These are phyloP conservation scores for Takashimella koratensis DNA, from an alignment of 1,284 basidiomycete genomes.

Conservation along the genomic window DNA sequence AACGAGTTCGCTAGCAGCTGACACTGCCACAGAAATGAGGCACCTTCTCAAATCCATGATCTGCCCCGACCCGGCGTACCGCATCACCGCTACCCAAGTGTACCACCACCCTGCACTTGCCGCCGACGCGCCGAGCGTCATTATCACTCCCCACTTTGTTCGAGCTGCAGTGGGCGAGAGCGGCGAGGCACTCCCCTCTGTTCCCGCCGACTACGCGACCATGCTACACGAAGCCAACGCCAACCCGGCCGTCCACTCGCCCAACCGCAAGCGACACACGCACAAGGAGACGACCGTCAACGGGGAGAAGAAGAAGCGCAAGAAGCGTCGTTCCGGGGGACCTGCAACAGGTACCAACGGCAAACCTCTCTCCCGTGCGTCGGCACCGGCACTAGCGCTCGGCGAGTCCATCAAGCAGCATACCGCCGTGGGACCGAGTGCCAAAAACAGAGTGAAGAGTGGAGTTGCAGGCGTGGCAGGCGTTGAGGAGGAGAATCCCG, in stretches of 20 bases:
- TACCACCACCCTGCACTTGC: conserved; percentile 40
- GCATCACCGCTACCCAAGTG: conserved; percentile 39
- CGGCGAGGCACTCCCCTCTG: conserved; percentile 3
- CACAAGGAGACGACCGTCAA: conserved; percentile 9
- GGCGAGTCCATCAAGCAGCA: conserved; percentile 43
- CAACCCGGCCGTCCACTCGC: not conserved
- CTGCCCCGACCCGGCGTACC: conserved; percentile 34
- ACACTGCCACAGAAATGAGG: conserved; percentile 28
- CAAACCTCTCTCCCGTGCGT: not conserved
- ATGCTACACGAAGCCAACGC: conserved; percentile 5
- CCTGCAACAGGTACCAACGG: not conserved
- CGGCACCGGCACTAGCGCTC: conserved; percentile 11
- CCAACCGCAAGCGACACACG: not conserved
- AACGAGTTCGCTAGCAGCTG: not conserved
- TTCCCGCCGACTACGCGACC: conserved; percentile 4
- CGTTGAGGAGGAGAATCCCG: conserved; percentile 14
- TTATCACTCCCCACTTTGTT: conserved; percentile 46
- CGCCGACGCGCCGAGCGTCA: conserved; percentile 23
- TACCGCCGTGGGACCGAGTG: conserved; percentile 8
- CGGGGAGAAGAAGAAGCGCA: conserved; percentile 18
- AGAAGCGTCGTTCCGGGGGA: conserved; percentile 10
- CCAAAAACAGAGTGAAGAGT: not conserved
- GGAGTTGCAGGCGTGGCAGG: not conserved
- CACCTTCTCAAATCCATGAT: conserved; percentile 43
- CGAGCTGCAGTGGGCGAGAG: conserved; percentile 25